These are phyloP conservation scores for Hirschfeldia incana DNA, from an alignment of 345 rosid genomes.

Conservation along the genomic window DNA sequence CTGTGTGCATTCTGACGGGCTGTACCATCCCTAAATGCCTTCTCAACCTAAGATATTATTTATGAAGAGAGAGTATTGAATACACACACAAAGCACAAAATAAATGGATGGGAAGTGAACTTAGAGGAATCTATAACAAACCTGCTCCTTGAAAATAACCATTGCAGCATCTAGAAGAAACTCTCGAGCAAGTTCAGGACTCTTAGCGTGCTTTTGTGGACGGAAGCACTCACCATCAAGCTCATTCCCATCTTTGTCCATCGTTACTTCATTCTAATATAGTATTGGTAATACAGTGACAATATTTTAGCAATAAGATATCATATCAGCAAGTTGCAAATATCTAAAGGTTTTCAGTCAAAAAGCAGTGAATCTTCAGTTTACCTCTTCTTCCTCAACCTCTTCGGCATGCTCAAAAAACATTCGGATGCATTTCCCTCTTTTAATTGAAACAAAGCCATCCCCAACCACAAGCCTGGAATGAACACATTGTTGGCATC, in stretches of 20 bases:
- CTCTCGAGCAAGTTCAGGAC: conserved; percentile 99
- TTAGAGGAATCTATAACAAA: conserved; percentile 35
- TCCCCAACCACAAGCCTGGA: conserved; percentile 91
- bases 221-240: conserved; percentile 96
- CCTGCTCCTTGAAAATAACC: conserved; percentile 97
- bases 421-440: conserved; percentile 75
- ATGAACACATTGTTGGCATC: conserved; percentile 85
- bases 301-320: conserved; percentile 4
- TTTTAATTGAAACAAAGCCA: conserved; percentile 79
- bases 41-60: conserved; percentile 71
- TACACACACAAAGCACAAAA: conserved; percentile 6
- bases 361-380: conserved; percentile 11
- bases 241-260: conserved; percentile 95
- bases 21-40: conserved; percentile 97
- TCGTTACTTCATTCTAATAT: conserved; percentile 67
- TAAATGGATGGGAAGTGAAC: conserved; percentile 13
- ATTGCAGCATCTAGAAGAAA: conserved; percentile 97
- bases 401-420: conserved; percentile 98
- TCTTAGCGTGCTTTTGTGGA: conserved; percentile 99
- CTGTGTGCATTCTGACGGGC: conserved; percentile 98
- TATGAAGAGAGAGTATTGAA: neutral
- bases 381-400: conserved; percentile 98
- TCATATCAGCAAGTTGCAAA: neutral
- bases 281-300: conserved; percentile 10
- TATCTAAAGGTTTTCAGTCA: neutral